Evolutionary conservation across 768 basidiomycete species (phyloP).

Genomic region (Artomyces pyxidatus): DNA sequence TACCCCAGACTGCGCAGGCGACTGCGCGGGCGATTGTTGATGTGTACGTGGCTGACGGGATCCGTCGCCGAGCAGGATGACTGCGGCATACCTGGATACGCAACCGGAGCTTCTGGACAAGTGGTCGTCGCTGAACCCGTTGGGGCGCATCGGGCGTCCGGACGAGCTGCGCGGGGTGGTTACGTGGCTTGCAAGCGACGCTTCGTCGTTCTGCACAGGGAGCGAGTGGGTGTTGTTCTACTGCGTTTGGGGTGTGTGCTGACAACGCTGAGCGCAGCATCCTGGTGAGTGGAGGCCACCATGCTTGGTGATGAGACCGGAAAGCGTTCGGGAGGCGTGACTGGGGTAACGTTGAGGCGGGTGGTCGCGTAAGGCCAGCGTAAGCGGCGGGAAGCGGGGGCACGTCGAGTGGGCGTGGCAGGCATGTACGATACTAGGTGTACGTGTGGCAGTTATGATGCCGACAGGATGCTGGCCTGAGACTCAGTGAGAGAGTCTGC

Average conservation of each 20-base stretch:
- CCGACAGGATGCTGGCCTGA: too few relatives aligned
- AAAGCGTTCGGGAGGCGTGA: too few relatives aligned
- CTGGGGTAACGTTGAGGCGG: too few relatives aligned
- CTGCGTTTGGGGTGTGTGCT: background rate
- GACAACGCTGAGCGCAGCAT: constrained; percentile 31
- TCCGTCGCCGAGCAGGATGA: constrained; percentile 44
- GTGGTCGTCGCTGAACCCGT: constrained; percentile 64
- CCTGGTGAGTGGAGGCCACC: constrained; percentile 54
- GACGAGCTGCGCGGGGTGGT: constrained; percentile 70
- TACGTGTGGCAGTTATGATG: too few relatives aligned
- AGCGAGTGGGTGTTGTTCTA: constrained; percentile 57
- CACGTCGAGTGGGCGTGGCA: too few relatives aligned
- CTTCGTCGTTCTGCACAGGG: constrained; percentile 71
- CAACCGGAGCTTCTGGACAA: constrained; percentile 55
- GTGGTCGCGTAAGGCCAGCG: too few relatives aligned
- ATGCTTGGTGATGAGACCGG: constrained; percentile 43
- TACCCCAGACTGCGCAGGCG: background rate
- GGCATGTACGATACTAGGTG: too few relatives aligned
- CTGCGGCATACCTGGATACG: constrained; percentile 59
- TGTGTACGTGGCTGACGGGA: background rate
- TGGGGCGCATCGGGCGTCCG: constrained; percentile 61
- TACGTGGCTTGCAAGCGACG: constrained; percentile 67
- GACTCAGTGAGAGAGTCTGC: background rate
- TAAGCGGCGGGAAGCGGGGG: too few relatives aligned
- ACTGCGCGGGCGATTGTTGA: background rate